phyloP scores from a whole-genome alignment of 148 eudicot genomes.

The Vaccinium darrowii region DNA sequence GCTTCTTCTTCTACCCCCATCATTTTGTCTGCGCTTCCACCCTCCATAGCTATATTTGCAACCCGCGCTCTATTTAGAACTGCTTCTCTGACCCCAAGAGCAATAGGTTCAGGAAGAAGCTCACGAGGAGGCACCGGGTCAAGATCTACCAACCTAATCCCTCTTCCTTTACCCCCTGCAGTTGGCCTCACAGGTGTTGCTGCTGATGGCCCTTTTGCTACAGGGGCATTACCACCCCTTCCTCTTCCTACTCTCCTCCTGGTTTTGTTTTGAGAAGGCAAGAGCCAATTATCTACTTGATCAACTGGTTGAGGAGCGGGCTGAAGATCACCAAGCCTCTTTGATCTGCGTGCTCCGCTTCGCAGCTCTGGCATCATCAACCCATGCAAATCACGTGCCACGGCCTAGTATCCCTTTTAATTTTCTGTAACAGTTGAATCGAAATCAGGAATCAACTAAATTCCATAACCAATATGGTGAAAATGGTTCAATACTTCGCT shows the following conservation, averaged over 20 bases:
- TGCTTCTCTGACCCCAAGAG: constrained; percentile 50
- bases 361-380: constrained; percentile 97
- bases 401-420: constrained; percentile 29
- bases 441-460: background rate
- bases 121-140: constrained; percentile 66
- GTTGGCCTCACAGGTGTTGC: constrained; percentile 65
- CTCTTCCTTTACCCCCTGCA: constrained; percentile 83
- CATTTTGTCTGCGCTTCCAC: constrained; percentile 70
- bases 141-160: constrained; percentile 69
- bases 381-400: constrained; percentile 74
- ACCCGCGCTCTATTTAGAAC: constrained; percentile 58
- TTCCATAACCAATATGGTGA: background rate
- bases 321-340: constrained; percentile 89
- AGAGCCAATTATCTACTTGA: constrained; percentile 50
- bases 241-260: constrained; percentile 75
- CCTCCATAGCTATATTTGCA: constrained; percentile 76
- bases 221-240: constrained; percentile 67
- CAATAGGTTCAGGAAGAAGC: constrained; percentile 55
- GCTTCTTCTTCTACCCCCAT: constrained; percentile 71
- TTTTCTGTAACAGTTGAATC: constrained; percentile 22
- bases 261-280: constrained; percentile 62
- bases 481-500: background rate
- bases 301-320: constrained; percentile 66
- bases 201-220: constrained; percentile 63
- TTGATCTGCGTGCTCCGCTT: constrained; percentile 95